Evolutionary conservation across 352 stramenopile genomes (phyloP).

Genomic region (Phytopythium vexans): DNA sequence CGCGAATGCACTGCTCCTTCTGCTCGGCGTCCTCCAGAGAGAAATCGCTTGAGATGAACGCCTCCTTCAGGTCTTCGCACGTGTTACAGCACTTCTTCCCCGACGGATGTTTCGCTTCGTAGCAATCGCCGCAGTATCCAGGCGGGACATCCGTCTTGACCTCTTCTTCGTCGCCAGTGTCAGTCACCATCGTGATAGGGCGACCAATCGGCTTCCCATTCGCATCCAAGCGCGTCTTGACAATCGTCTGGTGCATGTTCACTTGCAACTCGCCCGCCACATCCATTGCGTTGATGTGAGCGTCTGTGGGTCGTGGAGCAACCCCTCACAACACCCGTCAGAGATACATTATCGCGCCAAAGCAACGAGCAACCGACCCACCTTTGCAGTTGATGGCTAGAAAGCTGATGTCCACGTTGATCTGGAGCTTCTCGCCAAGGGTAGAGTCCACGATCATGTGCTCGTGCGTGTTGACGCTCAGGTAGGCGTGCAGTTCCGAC

Average conservation of each 20-base stretch:
- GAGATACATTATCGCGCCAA: neutral
- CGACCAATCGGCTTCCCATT: conserved; percentile 67
- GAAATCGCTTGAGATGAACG: conserved; percentile 68
- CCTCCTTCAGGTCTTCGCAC: conserved; percentile 82
- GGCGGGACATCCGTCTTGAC: conserved; percentile 47
- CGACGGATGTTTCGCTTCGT: conserved; percentile 75
- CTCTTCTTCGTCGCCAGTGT: conserved; percentile 22
- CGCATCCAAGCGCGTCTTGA: conserved; percentile 88
- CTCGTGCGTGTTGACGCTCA: conserved; percentile 87
- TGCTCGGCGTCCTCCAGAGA: conserved; percentile 73
- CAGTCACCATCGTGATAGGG: conserved; percentile 37
- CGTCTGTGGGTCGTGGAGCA: conserved; percentile 48
- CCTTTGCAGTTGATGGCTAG: conserved; percentile 92
- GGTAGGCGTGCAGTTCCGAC: conserved; percentile 81
- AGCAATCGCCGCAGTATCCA: conserved; percentile 96
- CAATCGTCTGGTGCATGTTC: conserved; percentile 94
- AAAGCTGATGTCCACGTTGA: conserved; percentile 99
- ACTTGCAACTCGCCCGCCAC: conserved; percentile 97
- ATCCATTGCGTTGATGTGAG: conserved; percentile 99
- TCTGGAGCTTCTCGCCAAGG: conserved; percentile 93
- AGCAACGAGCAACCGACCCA: conserved; percentile 3
- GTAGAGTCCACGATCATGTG: conserved; percentile 96
- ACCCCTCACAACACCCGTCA: neutral
- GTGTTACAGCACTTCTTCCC: conserved; percentile 80
- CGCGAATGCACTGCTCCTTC: conserved; percentile 78